phyloP scores from a whole-genome alignment of 2,329 filamentous ascomycete genomes.

The Nemania abortiva region DNA sequence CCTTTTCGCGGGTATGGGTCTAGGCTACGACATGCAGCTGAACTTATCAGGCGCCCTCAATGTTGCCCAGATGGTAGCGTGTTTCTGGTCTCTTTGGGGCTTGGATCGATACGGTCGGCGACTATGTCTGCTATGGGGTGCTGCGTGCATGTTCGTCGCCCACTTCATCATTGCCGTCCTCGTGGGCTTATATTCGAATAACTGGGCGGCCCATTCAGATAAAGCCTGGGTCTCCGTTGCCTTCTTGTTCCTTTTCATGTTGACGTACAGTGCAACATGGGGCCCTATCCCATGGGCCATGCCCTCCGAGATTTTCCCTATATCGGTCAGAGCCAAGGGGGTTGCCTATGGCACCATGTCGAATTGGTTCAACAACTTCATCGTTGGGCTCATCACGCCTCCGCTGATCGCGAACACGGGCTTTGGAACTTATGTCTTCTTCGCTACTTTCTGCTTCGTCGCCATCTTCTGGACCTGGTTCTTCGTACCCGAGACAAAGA shows the following conservation, averaged over 20 bases:
- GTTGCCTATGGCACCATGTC: conserved; percentile 69
- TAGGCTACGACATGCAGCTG: conserved; percentile 52
- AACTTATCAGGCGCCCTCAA: neutral
- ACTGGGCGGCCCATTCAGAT: neutral
- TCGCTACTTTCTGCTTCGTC: conserved; percentile 45
- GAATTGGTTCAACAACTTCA: conserved; percentile 74
- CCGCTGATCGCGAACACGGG: conserved; percentile 66
- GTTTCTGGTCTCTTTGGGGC: neutral
- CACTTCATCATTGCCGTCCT: conserved; percentile 3
- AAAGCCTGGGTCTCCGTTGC: neutral
- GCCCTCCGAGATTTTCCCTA: conserved; percentile 71
- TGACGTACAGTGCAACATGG: conserved; percentile 70
- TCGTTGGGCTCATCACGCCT: conserved; percentile 70
- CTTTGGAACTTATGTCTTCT: conserved; percentile 69
- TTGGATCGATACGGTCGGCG: neutral
- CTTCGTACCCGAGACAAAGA: conserved; percentile 29
- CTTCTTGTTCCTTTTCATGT: conserved; percentile 60
- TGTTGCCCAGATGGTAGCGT: neutral
- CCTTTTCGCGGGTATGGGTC: conserved; percentile 61
- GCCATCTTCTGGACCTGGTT: conserved; percentile 20
- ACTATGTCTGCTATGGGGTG: neutral
- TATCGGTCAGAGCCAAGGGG: conserved; percentile 71
- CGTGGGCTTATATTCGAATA: neutral
- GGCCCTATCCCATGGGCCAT: conserved; percentile 64
- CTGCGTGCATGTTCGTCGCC: neutral